Evolutionary conservation across 345 rosid species (phyloP), one percentile per base, ranked within the genome.

Genomic region (Salix viminalis): DNA sequence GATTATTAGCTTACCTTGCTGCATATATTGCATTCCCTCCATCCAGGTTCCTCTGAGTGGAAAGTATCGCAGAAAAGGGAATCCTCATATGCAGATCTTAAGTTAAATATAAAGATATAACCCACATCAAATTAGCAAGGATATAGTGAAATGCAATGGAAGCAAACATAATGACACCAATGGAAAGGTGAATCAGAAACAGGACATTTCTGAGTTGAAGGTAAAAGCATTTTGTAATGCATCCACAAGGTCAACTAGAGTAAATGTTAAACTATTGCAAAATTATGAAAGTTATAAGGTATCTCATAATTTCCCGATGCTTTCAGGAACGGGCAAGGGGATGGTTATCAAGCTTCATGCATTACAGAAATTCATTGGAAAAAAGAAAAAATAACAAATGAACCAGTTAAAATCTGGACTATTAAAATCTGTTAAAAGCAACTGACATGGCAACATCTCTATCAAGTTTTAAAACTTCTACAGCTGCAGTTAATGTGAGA

Each of bases 11-110:
- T 77, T 83, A 91, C 97, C 92, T 90, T 94, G 72, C 58, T 62
- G 73, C 97, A 94, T 67, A 80, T 65, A 61, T 65, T 76, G 85
- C 98, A 94, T 54, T 92, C 89, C 81, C 98, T 91, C 98, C 98
- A 94, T 78, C 98, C 98, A 80, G 90, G 69, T 82, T 92, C 91
- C 74, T 87, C 91, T 16, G 69, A 70, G 85, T 94, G 98, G 85
- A 89, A 94, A 36, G 86, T 87, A 65, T 90, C 88, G 76, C 98
- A 94, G 86, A 80, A 94, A 60, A 81, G 72, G 7, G 80, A 80
- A 78, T 74, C 83, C 84, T 94, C 94, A 80, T 86, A 94, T 42
- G 95, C 95, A 77, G 92, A 84, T 81, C 97, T 41, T 94, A 79
- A 50, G 60, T 62, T 50, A 75, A 65, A 65, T 9, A 41, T 39